Evolutionary conservation across 495 filamentous ascomycete genomes (phyloP).

Genomic region (Lophiostoma macrostomum): DNA sequence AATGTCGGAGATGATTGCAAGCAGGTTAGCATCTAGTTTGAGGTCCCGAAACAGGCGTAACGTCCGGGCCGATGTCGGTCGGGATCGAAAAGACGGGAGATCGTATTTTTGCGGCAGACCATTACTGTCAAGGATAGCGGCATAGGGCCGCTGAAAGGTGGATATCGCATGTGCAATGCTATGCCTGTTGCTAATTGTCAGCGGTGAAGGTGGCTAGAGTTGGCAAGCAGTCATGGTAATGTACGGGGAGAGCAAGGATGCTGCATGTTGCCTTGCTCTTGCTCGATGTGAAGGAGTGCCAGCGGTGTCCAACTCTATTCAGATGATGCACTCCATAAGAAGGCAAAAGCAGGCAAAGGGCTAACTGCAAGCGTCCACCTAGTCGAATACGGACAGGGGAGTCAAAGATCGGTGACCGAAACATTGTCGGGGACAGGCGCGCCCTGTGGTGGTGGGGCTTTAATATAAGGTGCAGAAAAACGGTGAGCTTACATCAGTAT

Average conservation of each 20-base stretch:
- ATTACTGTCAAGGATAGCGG: slow-evolving; percentile 20
- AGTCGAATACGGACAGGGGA: too few relatives aligned
- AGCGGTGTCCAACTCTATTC: too few relatives aligned
- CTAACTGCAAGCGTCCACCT: too few relatives aligned
- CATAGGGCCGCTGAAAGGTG: slow-evolving; percentile 28
- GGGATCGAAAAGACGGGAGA: slow-evolving; percentile 17
- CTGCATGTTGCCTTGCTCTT: neutral
- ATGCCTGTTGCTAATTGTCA: slow-evolving; percentile 15
- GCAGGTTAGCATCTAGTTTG: slow-evolving; percentile 18
- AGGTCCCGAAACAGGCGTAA: slow-evolving; percentile 20
- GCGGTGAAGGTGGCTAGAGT: neutral
- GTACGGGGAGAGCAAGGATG: neutral
- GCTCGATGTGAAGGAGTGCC: neutral
- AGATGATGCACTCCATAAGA: too few relatives aligned
- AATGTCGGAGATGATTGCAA: slow-evolving; percentile 18
- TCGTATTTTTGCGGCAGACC: slow-evolving; percentile 25
- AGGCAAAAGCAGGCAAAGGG: too few relatives aligned
- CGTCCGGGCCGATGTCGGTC: slow-evolving; percentile 13
- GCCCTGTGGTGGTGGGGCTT: slow-evolving; percentile 5
- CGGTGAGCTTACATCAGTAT: slow-evolving; percentile 34
- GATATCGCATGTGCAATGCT: slow-evolving; percentile 26
- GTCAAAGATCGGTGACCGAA: too few relatives aligned
- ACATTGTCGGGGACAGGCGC: too few relatives aligned
- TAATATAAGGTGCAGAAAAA: slow-evolving; percentile 6
- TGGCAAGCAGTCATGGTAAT: neutral